Evolutionary conservation across 441 rosid genomes (phyloP).

Genomic region (Jatropha podagrica): DNA sequence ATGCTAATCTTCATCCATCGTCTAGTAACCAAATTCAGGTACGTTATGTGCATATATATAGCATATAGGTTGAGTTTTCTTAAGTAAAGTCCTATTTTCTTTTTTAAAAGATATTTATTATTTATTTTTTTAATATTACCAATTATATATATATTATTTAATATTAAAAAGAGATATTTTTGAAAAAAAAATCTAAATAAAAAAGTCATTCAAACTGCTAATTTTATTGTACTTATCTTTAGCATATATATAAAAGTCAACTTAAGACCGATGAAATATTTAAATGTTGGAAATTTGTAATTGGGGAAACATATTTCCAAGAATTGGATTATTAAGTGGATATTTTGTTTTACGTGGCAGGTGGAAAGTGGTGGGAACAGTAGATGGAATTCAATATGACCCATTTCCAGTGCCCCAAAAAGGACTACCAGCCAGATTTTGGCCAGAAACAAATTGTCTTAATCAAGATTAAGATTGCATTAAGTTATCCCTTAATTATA

Average conservation of each 20-base stretch:
- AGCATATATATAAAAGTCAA: too few relatives aligned
- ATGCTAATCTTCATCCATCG: slow-evolving; percentile 76
- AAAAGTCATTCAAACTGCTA: too few relatives aligned
- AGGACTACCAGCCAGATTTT: slow-evolving; percentile 78
- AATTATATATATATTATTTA: too few relatives aligned
- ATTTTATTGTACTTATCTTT: too few relatives aligned
- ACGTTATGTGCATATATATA: neutral
- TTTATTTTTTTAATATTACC: too few relatives aligned
- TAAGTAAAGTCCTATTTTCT: too few relatives aligned
- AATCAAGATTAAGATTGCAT: neutral
- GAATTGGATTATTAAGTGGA: rapidly evolving
- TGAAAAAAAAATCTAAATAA: too few relatives aligned
- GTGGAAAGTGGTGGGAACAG: slow-evolving; percentile 72
- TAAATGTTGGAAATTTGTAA: neutral
- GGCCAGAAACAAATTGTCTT: slow-evolving; percentile 24
- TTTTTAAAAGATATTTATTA: too few relatives aligned
- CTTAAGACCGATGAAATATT: too few relatives aligned
- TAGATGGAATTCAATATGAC: slow-evolving; percentile 65
- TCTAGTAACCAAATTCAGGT: slow-evolving; percentile 69
- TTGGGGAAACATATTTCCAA: neutral
- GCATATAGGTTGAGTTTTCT: too few relatives aligned
- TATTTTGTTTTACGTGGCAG: slow-evolving; percentile 35
- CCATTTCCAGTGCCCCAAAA: slow-evolving; percentile 86
- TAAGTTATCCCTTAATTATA: neutral
- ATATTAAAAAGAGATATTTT: too few relatives aligned